Base-by-base conservation (phyloP, 306 rosid species). In the Ochetophila trinervis region DNA sequence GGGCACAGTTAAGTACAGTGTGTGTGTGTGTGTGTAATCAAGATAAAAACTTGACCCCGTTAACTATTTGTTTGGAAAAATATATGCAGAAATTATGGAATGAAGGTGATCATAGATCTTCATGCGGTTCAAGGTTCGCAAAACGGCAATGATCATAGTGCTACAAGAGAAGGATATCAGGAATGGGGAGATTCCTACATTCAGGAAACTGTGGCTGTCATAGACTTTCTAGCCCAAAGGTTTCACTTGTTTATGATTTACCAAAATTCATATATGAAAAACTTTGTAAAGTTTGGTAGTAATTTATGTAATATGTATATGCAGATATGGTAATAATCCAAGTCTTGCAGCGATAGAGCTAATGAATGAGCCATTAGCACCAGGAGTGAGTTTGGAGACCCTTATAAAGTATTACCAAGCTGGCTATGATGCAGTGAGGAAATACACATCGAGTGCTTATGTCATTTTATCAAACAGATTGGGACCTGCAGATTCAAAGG, bases 51-150 rank as follows among this genome's bases (percentile, higher is more conserved):
- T n/a, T n/a, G n/a, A n/a, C 32, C 32, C 32, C 4, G 4, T 27
- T 27, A 27, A 27, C 32, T 27, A 27, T 27, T 27, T 27, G 32
- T 15, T 49, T 16, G 53, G 4, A 17, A 13, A 4, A 13, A 7
- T 16, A 17, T 17, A 16, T 76, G 66, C 77, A 84, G 93, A 36
- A 75, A 79, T 36, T 63, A 87, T 62, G 86, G 84, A 10, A 61
- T 84, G 65, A 77, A 82, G 51, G 87, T 87, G 32, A 84, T 84
- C 67, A 78, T 84, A 53, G 87, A 87, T 59, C 89, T 87, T 57
- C 89, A 84, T 68, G 93, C 87, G 13, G 74, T 15, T 67, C 79
- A 72, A 58, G 89, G 81, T 60, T 87, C 93, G 5, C 93, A 84
- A 62, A 87, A 87, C 13, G 89, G 83, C 19, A 67, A 21, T 34